Conservation (phyloP, 2,329 filamentous ascomycete genomes). For the Gaeumannomyces tritici region DNA sequence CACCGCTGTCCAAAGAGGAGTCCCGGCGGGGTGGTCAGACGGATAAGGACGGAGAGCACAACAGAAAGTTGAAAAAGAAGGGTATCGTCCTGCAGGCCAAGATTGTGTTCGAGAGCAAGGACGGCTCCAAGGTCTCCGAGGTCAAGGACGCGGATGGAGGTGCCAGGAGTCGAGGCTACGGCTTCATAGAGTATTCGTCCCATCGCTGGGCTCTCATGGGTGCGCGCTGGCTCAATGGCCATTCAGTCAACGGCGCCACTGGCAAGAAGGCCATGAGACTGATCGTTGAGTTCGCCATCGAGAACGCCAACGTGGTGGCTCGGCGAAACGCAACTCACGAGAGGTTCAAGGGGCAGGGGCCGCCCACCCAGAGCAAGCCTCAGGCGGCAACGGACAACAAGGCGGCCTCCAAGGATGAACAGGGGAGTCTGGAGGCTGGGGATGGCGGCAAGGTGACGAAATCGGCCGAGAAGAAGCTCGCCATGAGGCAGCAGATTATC, state of each 20-base stretch:
- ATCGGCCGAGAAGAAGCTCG: conserved; percentile 22
- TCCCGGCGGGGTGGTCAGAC: conserved; percentile 67
- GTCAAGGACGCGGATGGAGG: conserved; percentile 55
- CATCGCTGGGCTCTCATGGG: conserved; percentile 95
- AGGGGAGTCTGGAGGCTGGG: background rate
- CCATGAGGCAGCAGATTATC: conserved; percentile 65
- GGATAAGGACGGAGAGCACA: conserved; percentile 70
- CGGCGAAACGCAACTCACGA: conserved; percentile 58
- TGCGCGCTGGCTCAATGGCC: conserved; percentile 84
- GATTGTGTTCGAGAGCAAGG: conserved; percentile 80
- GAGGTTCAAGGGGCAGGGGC: conserved; percentile 14
- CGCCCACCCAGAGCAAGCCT: conserved; percentile 6
- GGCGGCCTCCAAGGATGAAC: conserved; percentile 17
- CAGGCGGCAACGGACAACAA: conserved; percentile 16
- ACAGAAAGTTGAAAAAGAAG: conserved; percentile 73
- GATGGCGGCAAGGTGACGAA: conserved; percentile 5
- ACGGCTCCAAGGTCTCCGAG: conserved; percentile 77
- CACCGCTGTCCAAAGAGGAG: conserved; percentile 84
- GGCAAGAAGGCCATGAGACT: conserved; percentile 68
- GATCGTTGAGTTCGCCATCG: conserved; percentile 95
- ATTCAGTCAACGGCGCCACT: conserved; percentile 27
- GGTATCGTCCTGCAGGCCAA: conserved; percentile 88
- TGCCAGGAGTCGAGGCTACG: conserved; percentile 83
- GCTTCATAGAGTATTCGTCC: conserved; percentile 92
- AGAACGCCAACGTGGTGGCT: conserved; percentile 92